Evolutionary conservation across 345 rosid species (phyloP), one percentile per base, ranked within the genome.

Genomic region (Clarkia xantiana): DNA sequence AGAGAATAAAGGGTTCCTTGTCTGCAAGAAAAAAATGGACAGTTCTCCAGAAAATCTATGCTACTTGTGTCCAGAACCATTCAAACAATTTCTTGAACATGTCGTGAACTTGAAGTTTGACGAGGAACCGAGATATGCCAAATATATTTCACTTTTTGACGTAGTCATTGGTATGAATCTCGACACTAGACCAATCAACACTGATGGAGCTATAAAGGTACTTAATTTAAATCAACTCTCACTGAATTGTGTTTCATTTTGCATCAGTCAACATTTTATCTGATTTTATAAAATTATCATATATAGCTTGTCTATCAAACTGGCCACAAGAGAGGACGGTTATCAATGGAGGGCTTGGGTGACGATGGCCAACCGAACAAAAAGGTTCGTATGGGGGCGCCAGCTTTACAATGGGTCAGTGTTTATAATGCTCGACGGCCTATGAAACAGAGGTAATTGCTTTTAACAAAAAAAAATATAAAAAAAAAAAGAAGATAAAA

Each of bases 41-140:
- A 56, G 39, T 17, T 22, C 46, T 39, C 60, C 52, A 13, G 46
- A 47, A 14, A 56, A 25, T 10, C 51, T 56, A 11, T 47, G 60
- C 39, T 20, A 43, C 60, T 14, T 22, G 13, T 56, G 60, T 20
- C 60, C 60, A 4, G 6, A 18, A 29, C 60, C 53, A 9, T 47
- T 45, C 39, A 45, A 39, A 52, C 60, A 56, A 15, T 47, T 56
- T 48, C 16, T 15, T 6, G 34, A 47, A 18, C n/a, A 14, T 18
- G 60, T 56, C 16, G 45, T 56, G 10, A 56, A 47, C 42, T 38
- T 56, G 60, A 56, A 56, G 20, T 56, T 56, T 11, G 40, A 56
- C 40, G 60, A 56, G 42, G 60, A 56, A 43, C 60, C 60, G 1
- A 56, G 47, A 18, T 56, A 56, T 6, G 34, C 52, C 9, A 56